These are phyloP conservation scores for Colletotrichum camelliae DNA, from an alignment of 2,329 filamentous ascomycete genomes.

Conservation along the genomic window DNA sequence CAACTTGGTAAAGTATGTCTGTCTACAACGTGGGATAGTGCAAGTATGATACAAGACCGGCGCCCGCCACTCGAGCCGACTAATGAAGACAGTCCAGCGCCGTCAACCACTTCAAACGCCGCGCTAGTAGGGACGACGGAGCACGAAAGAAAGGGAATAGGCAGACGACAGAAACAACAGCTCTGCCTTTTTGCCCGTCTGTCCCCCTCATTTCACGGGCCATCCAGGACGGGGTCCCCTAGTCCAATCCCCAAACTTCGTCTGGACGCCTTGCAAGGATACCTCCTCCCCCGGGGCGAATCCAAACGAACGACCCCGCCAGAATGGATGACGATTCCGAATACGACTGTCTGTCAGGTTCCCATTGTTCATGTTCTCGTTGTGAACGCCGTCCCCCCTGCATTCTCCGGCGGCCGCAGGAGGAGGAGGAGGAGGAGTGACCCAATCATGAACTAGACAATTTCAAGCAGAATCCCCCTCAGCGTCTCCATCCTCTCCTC, in stretches of 20 bases:
- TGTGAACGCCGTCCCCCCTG: too few species aligned
- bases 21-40: neutral
- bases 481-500: accelerated
- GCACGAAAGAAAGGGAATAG: neutral
- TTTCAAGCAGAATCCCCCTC: neutral
- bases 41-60: neutral
- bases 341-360: neutral
- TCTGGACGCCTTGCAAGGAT: neutral
- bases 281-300: neutral
- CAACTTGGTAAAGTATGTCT: neutral
- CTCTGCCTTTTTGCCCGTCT: neutral
- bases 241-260: neutral
- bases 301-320: neutral
- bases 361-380: too few species aligned
- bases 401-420: too few species aligned
- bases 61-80: neutral
- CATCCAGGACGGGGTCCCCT: neutral
- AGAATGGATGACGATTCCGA: neutral
- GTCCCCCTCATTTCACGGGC: neutral
- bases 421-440: too few species aligned
- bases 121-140: neutral
- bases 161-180: neutral
- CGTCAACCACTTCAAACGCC: neutral
- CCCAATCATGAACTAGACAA: neutral
- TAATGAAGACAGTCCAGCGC: neutral